Conservation (phyloP, 31 red algal species). For the Odonthalia washingtoniensis region DNA sequence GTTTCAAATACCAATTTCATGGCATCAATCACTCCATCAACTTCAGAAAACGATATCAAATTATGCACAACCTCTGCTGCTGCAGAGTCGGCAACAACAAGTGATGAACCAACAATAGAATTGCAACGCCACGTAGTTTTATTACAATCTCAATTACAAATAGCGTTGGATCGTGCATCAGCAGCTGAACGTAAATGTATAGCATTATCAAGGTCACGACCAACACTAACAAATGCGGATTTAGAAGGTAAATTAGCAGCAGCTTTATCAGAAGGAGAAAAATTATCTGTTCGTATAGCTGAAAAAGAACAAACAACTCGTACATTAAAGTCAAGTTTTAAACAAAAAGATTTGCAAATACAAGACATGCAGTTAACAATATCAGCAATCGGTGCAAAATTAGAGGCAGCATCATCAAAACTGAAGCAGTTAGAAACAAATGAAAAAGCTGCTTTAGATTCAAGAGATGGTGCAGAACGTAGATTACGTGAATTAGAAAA, state of each 20-base stretch:
- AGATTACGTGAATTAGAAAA: conserved; percentile 57
- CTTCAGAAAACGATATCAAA: not conserved
- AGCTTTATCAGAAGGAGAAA: conserved; percentile 75
- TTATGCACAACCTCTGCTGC: not conserved
- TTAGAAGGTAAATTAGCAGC: conserved; percentile 66
- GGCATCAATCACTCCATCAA: not conserved
- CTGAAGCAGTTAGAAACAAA: conserved; percentile 65
- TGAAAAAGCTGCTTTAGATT: conserved; percentile 56
- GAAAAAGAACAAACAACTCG: conserved; percentile 72
- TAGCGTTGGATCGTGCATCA: conserved; percentile 40
- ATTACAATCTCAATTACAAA: conserved; percentile 12
- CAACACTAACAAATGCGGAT: not conserved
- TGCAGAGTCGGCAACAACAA: not conserved
- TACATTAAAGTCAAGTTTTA: conserved; percentile 51
- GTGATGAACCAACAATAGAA: not conserved
- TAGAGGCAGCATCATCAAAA: conserved; percentile 38
- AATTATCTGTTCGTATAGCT: conserved; percentile 76
- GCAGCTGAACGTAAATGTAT: conserved; percentile 69
- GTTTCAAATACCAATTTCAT: not conserved
- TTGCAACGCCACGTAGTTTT: not conserved
- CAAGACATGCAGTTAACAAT: conserved; percentile 57
- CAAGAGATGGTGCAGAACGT: conserved; percentile 46
- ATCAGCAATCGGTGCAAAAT: conserved; percentile 54
- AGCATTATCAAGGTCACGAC: conserved; percentile 35
- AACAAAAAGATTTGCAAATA: conserved; percentile 51